Evolutionary conservation across 192 early-diverging fungal species (phyloP).

Genomic region (Chytriomyces sp.): DNA sequence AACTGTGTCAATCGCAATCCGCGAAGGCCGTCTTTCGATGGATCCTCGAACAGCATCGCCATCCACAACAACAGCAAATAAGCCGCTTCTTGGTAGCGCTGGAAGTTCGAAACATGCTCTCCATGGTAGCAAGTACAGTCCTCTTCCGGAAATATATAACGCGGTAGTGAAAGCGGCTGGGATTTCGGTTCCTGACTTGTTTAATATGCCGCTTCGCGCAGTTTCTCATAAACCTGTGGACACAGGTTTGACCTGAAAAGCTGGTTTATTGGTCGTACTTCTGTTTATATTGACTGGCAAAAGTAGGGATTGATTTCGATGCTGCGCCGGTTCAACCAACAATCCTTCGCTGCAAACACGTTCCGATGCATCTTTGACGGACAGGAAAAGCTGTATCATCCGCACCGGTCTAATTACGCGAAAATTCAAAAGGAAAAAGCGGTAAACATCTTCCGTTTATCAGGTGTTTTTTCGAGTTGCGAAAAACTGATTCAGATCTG

Average conservation of each 20-base stretch:
- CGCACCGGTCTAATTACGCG: background rate
- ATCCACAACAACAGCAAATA: background rate
- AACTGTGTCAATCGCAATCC: conserved; percentile 37
- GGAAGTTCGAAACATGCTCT: conserved; percentile 12
- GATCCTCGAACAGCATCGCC: background rate
- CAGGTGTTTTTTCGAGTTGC: background rate
- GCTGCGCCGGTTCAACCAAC: conserved; percentile 35
- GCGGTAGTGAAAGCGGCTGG: background rate
- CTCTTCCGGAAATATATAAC: conserved; percentile 6
- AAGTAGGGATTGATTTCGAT: conserved; percentile 12
- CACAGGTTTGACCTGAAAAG: background rate
- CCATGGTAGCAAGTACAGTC: conserved; percentile 23
- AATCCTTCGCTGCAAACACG: conserved; percentile 38
- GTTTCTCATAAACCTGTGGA: conserved; percentile 25
- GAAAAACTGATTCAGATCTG: conserved; percentile 18
- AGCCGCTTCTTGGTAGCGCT: background rate
- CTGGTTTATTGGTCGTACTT: background rate
- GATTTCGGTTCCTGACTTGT: conserved; percentile 12
- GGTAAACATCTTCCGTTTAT: background rate
- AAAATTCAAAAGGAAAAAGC: background rate
- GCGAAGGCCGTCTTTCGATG: conserved; percentile 34
- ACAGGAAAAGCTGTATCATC: conserved; percentile 43
- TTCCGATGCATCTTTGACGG: conserved; percentile 34
- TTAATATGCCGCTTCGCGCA: background rate
- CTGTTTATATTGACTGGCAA: background rate